Evolutionary conservation across 805 yeast genomes (phyloP), one percentile per base, ranked within the genome.

Genomic region (Metschnikowia chrysomelidarum): DNA sequence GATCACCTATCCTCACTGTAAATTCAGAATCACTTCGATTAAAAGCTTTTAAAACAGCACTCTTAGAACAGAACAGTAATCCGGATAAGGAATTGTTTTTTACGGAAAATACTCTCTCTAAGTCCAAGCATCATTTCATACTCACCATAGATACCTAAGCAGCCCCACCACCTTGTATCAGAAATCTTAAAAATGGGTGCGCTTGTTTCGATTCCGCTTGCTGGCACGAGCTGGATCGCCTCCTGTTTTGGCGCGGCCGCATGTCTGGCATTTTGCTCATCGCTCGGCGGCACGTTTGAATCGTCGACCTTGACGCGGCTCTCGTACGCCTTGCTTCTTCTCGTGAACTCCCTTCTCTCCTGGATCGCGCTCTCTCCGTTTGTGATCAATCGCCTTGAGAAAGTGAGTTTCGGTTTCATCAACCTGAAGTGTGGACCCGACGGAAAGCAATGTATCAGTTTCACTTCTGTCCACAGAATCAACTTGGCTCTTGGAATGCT

Each of bases 361-460:
- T 93, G 99, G 99, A 64, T 87, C n/a, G 86, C 85, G 64, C 74
- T 93, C 36, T 79, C 94, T 12, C 87, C 87, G 43, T 82, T 84
- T 59, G 79, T 91, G 4, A 73, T 82, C 13, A 70, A 77, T 40
- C 76, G 84, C 62, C 78, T 93, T 7, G 93, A 83, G 41, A 74
- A 73, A 40, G 68, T 87, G 6, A 72, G 87, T 0, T 73, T 80
- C 61, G 87, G 87, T 10, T 69, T 74, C 40, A 76, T 85, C 52
- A 81, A 80, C 49, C 72, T 72, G 44, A 79, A 76, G 26, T 91
- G 98, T 62, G 78, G 72, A 3, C 67, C 69, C 5, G 69, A 80
- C 27, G 95, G 93, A 10, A 76, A 78, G 15, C 82, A 84, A 49
- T 88, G 96, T 59, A 69, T 69, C 30, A 95, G 97, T 30, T 93